phyloP scores from a whole-genome alignment of 2,329 filamentous ascomycete genomes.

The Ascochyta rabiei region DNA sequence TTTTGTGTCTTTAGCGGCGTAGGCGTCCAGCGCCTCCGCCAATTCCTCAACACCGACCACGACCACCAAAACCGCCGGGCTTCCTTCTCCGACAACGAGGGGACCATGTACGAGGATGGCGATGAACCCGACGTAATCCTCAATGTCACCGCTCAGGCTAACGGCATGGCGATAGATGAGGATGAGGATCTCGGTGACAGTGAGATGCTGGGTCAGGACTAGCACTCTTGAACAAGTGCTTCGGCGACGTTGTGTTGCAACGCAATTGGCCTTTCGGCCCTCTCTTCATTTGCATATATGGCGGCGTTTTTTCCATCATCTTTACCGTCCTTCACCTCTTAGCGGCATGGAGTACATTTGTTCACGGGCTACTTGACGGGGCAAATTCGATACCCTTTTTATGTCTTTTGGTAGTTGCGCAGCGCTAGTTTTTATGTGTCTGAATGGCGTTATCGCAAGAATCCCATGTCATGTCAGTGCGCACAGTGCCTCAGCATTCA shows the following conservation, averaged over 20 bases:
- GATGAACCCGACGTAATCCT: conserved; percentile 45
- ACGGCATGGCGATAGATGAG: conserved; percentile 50
- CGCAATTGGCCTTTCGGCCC: not conserved
- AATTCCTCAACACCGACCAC: conserved; percentile 69
- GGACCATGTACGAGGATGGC: conserved; percentile 39
- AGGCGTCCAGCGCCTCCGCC: conserved; percentile 77
- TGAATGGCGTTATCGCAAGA: not conserved
- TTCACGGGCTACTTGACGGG: conserved; percentile 7
- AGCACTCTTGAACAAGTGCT: not conserved
- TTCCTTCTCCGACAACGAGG: conserved; percentile 32
- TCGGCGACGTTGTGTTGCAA: not conserved
- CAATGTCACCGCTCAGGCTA: conserved; percentile 45
- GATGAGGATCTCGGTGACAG: conserved; percentile 55
- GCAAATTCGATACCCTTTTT: conserved; percentile 32
- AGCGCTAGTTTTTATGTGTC: not conserved
- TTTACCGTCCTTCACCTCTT: conserved; percentile 17
- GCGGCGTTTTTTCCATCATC: conserved; percentile 17
- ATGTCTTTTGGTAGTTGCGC: conserved; percentile 3
- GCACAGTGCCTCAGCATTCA: not conserved
- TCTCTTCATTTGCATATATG: conserved; percentile 18
- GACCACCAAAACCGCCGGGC: conserved; percentile 23
- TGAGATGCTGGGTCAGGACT: conserved; percentile 50
- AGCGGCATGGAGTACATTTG: conserved; percentile 18
- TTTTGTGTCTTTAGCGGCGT: conserved; percentile 97
- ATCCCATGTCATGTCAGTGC: not conserved